A percentile compares a stretch with the other conserved stretches of the same genome.
Conservation (phyloP, 2,329 filamentous ascomycete genomes). For the Colletotrichum gigasporum region DNA sequence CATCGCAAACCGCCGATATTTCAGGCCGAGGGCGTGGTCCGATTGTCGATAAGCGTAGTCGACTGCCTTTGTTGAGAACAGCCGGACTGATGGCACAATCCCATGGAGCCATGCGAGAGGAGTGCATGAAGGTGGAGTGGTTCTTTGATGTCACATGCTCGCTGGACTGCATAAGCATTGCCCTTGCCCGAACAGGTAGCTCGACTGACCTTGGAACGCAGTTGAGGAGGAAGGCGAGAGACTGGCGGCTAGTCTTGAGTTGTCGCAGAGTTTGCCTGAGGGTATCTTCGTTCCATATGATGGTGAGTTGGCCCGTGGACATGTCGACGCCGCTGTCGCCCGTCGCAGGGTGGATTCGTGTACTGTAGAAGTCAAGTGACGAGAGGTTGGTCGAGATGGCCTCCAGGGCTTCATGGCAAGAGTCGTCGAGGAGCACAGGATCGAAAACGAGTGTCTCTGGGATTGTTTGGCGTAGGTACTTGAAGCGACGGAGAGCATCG, state of each 20-base stretch:
- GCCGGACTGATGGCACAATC: conserved; percentile 29
- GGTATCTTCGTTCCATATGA: conserved; percentile 33
- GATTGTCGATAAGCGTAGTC: conserved; percentile 22
- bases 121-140: conserved; percentile 29
- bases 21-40: conserved; percentile 11
- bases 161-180: background rate
- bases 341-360: conserved; percentile 18
- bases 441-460: conserved; percentile 18
- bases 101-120: conserved; percentile 23
- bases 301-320: conserved; percentile 27
- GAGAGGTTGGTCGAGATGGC: conserved; percentile 19
- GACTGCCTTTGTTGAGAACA: conserved; percentile 29
- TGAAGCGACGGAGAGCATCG: conserved; percentile 22
- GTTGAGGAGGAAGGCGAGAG: conserved; percentile 28
- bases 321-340: conserved; percentile 21
- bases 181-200: too few species aligned
- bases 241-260: conserved; percentile 20
- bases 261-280: conserved; percentile 23
- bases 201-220: conserved; percentile 27
- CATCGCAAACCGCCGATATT: conserved; percentile 1
- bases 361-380: conserved; percentile 18
- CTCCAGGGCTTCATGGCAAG: conserved; percentile 21
- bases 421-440: conserved; percentile 16
- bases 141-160: conserved; percentile 29
- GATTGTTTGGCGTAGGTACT: conserved; percentile 12